These are phyloP conservation scores for Linum tenue DNA, from an alignment of 345 rosid genomes.

Conservation along the genomic window DNA sequence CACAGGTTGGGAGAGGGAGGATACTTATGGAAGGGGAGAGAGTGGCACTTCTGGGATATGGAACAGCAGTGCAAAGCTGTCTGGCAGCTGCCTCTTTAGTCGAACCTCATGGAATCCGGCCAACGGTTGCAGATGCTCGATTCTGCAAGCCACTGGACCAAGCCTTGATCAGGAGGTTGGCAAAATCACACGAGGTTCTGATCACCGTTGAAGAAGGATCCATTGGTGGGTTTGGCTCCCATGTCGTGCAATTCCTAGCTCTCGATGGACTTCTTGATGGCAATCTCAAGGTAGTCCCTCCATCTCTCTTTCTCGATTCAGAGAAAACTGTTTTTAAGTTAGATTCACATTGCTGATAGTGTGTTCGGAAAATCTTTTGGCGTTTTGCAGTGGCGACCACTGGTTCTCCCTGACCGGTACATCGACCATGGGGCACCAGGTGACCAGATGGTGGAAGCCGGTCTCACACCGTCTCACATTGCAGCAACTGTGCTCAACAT, in stretches of 20 bases:
- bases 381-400: constrained; percentile 69
- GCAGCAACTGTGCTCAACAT: constrained; percentile 76
- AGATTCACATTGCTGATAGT: neutral
- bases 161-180: constrained; percentile 64
- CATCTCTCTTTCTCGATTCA: neutral
- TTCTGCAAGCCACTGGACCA: constrained; percentile 88
- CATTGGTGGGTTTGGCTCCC: constrained; percentile 92
- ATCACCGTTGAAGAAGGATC: constrained; percentile 98
- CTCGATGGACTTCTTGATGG: constrained; percentile 90
- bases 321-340: neutral
- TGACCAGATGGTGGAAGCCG: constrained; percentile 65
- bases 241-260: constrained; percentile 88
- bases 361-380: neutral
- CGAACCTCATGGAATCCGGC: constrained; percentile 35
- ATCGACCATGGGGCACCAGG: constrained; percentile 79
- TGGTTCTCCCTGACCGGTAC: constrained; percentile 69
- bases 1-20: constrained; percentile 85
- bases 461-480: constrained; percentile 76
- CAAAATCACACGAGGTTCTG: constrained; percentile 70
- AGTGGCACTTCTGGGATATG: constrained; percentile 83
- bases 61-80: constrained; percentile 82
- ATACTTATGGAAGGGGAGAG: constrained; percentile 76
- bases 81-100: constrained; percentile 60
- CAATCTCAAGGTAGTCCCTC: constrained; percentile 53
- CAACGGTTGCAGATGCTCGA: constrained; percentile 84